Conservation (phyloP, 1,139 yeast genomes). For the Chernovozyma sophiae-reginae region DNA sequence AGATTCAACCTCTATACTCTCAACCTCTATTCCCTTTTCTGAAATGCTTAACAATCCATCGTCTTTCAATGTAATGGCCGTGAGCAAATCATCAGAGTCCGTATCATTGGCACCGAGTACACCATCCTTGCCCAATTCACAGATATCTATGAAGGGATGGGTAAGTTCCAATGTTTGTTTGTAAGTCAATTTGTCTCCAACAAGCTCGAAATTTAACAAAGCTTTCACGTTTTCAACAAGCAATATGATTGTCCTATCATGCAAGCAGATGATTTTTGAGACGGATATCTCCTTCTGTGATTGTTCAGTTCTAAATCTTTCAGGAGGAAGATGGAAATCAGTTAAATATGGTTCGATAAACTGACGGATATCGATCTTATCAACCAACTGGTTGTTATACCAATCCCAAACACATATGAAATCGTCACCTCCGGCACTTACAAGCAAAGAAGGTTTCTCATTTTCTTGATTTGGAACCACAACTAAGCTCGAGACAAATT, state of each 20-base stretch:
- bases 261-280: conserved; percentile 37
- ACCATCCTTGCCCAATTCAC: conserved; percentile 15
- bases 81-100: conserved; percentile 30
- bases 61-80: conserved; percentile 15
- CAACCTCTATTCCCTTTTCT: conserved; percentile 4
- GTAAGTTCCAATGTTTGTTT: conserved; percentile 24
- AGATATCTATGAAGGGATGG: conserved; percentile 24
- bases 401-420: conserved; percentile 78
- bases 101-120: conserved; percentile 48
- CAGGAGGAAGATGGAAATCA: conserved; percentile 63
- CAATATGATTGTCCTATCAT: conserved; percentile 35
- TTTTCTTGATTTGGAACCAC: conserved; percentile 44
- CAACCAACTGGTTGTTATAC: conserved; percentile 45
- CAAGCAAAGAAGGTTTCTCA: conserved; percentile 32
- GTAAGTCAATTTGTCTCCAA: conserved; percentile 15
- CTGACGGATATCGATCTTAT: conserved; percentile 47
- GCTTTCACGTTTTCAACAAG: conserved; percentile 56
- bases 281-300: conserved; percentile 53
- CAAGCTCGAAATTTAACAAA: conserved; percentile 39
- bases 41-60: conserved; percentile 2
- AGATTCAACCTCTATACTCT: conserved; percentile 24
- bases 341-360: conserved; percentile 47
- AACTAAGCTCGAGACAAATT: conserved; percentile 66
- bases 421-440: conserved; percentile 92
- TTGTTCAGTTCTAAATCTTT: conserved; percentile 55